Conservation (phyloP, 257 asterid species). For the Capsicum rhomboideum region DNA sequence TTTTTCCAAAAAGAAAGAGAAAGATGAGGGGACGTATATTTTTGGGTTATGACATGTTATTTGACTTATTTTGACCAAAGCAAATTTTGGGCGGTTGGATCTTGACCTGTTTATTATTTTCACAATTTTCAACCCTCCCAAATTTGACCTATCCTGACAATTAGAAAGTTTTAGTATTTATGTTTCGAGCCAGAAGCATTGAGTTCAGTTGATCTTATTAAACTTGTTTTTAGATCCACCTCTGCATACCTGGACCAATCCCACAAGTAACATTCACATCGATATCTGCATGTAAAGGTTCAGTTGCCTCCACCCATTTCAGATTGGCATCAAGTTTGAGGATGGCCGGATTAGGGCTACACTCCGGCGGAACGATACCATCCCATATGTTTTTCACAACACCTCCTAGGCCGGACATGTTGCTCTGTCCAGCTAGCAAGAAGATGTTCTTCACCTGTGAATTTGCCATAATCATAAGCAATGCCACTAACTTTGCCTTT, state of each 20-base stretch:
- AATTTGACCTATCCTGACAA: neutral
- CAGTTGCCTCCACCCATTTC: neutral
- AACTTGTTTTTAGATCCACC: too few species aligned
- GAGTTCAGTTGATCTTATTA: neutral
- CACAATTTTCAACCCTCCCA: too few species aligned
- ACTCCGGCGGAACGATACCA: slow-evolving; percentile 6
- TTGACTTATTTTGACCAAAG: neutral
- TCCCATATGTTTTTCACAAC: slow-evolving; percentile 12
- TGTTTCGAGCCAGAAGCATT: neutral
- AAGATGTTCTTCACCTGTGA: neutral
- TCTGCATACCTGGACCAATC: neutral
- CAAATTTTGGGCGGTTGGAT: too few species aligned
- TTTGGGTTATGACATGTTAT: neutral
- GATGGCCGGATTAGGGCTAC: slow-evolving; percentile 2
- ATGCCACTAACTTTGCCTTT: neutral
- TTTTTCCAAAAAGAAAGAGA: neutral
- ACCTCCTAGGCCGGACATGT: slow-evolving; percentile 25
- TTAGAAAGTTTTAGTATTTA: neutral
- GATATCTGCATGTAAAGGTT: neutral
- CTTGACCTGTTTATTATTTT: too few species aligned
- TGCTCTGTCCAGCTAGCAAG: slow-evolving; percentile 21
- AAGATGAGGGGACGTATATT: neutral
- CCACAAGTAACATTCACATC: neutral
- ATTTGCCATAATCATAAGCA: neutral
- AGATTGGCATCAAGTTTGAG: neutral